Evolutionary conservation across 305 asterid species (phyloP).

Genomic region (Fraxinus sp.): DNA sequence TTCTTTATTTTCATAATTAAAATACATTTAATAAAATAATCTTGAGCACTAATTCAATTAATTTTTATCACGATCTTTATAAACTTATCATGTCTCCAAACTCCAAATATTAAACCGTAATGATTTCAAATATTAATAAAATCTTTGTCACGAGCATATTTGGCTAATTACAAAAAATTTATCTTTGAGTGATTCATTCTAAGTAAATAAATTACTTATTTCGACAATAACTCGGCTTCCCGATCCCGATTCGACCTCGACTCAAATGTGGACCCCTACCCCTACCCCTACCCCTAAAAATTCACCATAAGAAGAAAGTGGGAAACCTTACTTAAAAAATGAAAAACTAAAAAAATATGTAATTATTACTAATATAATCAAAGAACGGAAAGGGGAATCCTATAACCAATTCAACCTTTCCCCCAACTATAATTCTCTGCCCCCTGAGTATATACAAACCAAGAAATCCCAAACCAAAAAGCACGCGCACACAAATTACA

Average conservation of each 20-base stretch:
- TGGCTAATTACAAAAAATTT: background rate
- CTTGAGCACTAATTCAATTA: background rate
- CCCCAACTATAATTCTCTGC: constrained; percentile 8
- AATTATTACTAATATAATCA: background rate
- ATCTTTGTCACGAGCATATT: background rate
- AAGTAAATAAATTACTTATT: background rate
- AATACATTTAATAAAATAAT: background rate
- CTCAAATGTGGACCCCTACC: background rate
- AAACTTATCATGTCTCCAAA: background rate
- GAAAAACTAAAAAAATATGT: constrained; percentile 24
- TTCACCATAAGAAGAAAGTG: background rate
- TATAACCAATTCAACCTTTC: constrained; percentile 21
- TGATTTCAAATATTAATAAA: background rate
- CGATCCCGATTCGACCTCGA: background rate
- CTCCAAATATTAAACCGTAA: background rate
- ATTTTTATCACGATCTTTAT: background rate
- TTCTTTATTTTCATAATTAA: background rate
- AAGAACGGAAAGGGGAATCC: background rate
- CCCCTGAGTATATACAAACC: constrained; percentile 26
- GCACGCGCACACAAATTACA: background rate
- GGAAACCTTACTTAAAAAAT: constrained; percentile 9
- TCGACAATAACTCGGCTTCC: background rate
- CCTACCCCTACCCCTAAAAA: too few species aligned
- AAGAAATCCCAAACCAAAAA: constrained; percentile 15
- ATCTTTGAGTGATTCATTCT: background rate